Evolutionary conservation across 176 grass and related monocot species (phyloP), one percentile per base, ranked within the genome.

Genomic region (Thalia dealbata): DNA sequence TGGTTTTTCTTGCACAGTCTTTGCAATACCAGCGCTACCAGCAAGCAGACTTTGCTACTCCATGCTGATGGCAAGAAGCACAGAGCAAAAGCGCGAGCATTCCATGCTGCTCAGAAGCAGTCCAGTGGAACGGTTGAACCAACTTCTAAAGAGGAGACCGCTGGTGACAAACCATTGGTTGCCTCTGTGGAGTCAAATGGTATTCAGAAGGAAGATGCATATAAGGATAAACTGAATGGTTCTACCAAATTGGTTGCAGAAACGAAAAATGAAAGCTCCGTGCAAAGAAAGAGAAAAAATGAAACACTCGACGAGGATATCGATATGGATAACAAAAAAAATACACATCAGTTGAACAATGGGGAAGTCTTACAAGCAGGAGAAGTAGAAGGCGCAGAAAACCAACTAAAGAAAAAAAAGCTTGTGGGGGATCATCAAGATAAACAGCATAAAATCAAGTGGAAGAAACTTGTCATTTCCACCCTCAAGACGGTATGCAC

Each of bases 51-150:
- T 46, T 86, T 93, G 27, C 82, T 99, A 52, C 56, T 67, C 3
- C 87, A 99, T 81, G 87, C 95, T 71, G 90, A 99, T 74, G 95
- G 95, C 28, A 99, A 88, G 83, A 99, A 99, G 69, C 95, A 99
- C 67, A 87, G 95, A 73, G 95, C 95, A 69, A 99, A 93, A 75
- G 87, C 90, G 75, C 88, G 89, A 75, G 95, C 90, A 75, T 99
- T 79, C 43, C 95, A 99, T 86, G 81, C 83, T 79, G 79, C 86
- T 30, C 89, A 85, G 73, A 88, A 83, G 74, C 76, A 88, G 82
- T 82, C 75, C 74, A 55, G 19, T 75, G 54, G 80, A 81, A 69
- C 58, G 50, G 58, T 61, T 59, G 77, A 81, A 82, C 76, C 85
- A 74, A 75, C 48, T 80, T 51, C 75, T 73, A 83, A 68, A 22